phyloP scores from a whole-genome alignment of 306 rosid genomes.

The Sesbania bispinosa region DNA sequence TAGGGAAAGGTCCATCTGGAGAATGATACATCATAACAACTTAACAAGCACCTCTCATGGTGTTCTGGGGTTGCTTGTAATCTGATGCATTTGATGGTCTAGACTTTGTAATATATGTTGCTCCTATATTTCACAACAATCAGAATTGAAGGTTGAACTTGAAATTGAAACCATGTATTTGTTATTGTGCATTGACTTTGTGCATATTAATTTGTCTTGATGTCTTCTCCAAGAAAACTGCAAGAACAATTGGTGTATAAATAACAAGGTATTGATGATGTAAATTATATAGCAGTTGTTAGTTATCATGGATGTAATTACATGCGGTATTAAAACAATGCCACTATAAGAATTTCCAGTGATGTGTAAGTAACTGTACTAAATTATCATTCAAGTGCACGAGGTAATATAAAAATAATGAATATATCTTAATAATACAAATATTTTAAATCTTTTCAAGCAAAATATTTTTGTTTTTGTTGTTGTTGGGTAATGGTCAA shows the following conservation, averaged over 20 bases:
- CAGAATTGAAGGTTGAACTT: slow-evolving; percentile 15
- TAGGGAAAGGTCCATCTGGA: slow-evolving; percentile 54
- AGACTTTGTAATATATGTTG: neutral
- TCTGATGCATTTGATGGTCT: slow-evolving; percentile 10
- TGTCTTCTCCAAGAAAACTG: neutral
- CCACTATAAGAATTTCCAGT: neutral
- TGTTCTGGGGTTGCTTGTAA: slow-evolving; percentile 17
- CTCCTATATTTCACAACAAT: neutral
- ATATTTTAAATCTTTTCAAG: too few relatives aligned
- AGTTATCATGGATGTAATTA: neutral
- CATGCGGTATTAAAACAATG: neutral
- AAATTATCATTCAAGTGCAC: too few relatives aligned
- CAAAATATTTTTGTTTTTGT: too few relatives aligned
- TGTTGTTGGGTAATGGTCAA: too few relatives aligned
- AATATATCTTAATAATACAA: too few relatives aligned
- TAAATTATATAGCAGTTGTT: neutral
- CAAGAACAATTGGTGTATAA: neutral
- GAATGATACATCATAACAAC: slow-evolving; percentile 32
- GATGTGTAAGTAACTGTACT: too few relatives aligned
- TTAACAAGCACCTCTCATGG: neutral
- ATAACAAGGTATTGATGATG: neutral
- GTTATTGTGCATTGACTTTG: slow-evolving; percentile 16
- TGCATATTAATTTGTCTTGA: neutral
- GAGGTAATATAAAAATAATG: too few relatives aligned
- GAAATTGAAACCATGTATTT: neutral